A percentile compares a stretch with the other conserved stretches of the same genome.
Conservation (phyloP, 768 basidiomycete genomes). For the Amanita phalloides region DNA sequence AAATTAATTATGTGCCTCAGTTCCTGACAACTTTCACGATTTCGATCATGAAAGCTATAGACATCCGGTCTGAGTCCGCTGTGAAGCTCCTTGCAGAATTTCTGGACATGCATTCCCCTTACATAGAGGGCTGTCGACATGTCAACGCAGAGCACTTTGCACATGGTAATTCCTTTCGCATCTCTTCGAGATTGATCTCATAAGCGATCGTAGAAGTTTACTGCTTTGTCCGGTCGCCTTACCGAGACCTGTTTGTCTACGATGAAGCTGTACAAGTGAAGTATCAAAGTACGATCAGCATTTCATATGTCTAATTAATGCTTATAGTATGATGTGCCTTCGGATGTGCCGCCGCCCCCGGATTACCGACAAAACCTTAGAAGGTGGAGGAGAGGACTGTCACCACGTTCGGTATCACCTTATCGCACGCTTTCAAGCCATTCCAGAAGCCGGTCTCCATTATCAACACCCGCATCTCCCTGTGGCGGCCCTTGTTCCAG, state of each 20-base stretch:
- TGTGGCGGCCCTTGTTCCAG: not conserved
- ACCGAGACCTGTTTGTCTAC: constrained; percentile 72
- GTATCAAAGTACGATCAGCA: constrained; percentile 5
- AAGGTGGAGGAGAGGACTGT: constrained; percentile 14
- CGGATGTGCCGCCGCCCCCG: constrained; percentile 27
- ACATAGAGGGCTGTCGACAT: constrained; percentile 43
- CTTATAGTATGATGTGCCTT: constrained; percentile 48
- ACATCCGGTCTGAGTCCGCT: constrained; percentile 85
- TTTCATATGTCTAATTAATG: constrained; percentile 6
- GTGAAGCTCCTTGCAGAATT: constrained; percentile 81
- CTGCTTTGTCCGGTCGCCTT: constrained; percentile 81
- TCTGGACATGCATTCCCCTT: constrained; percentile 65
- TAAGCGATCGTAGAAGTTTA: constrained; percentile 58
- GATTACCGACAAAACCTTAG: constrained; percentile 17
- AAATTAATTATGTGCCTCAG: constrained; percentile 23
- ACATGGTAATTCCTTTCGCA: constrained; percentile 53
- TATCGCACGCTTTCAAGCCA: constrained; percentile 14
- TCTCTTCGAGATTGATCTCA: not conserved
- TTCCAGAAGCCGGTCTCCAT: not conserved
- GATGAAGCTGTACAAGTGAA: constrained; percentile 76
- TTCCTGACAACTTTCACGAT: constrained; percentile 85
- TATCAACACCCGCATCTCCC: not conserved
- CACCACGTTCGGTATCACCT: constrained; percentile 15
- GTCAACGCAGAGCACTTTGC: constrained; percentile 88
- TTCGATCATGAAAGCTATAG: constrained; percentile 86